Evolutionary conservation across 139 green algal genomes (phyloP), one percentile per base, ranked within the genome.

Genomic region (Desmodesmus armatus): DNA sequence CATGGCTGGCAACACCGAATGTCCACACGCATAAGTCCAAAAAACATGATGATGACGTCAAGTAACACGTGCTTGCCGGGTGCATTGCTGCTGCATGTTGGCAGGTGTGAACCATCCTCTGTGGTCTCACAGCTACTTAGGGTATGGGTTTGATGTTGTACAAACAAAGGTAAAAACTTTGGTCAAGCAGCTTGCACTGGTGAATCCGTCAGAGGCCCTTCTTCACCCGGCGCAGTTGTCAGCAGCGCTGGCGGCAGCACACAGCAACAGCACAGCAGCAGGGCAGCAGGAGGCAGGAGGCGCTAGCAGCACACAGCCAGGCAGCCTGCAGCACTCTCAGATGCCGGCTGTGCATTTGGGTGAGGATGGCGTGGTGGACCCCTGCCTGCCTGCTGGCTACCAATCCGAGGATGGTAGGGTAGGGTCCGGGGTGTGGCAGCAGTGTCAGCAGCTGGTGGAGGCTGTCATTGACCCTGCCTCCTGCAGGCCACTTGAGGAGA

Each of bases 71-170:
- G n/a, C n/a, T n/a, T n/a, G n/a, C n/a, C n/a, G n/a, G n/a, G n/a
- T n/a, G n/a, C n/a, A n/a, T n/a, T n/a, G n/a, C n/a, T n/a, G n/a
- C n/a, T n/a, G n/a, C n/a, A n/a, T 49, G 72, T 11, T 31, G 17
- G 37, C 85, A 90, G 88, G 88, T 25, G 81, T 92, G 2, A 74
- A 78, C 0, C 41, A 47, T 5, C 86, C 74, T 15, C 49, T 93
- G 31, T 93, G 73, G 75, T 89, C 86, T 9, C 90, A 93, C 80
- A 92, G 88, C 81, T 93, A 87, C 66, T 82, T 93, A 33, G 90
- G 90, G 2, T 92, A 90, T 84, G 89, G 89, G 11, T 80, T 90
- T 40, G 84, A 89, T 31, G 83, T 87, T 4, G 39, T 87, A 19
- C 71, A 87, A 58, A 29, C 55, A 17, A 77, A 82, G n/a, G 53